phyloP scores from a whole-genome alignment of 2,329 filamentous ascomycete genomes.

The Mycosphaerella arachidis region DNA sequence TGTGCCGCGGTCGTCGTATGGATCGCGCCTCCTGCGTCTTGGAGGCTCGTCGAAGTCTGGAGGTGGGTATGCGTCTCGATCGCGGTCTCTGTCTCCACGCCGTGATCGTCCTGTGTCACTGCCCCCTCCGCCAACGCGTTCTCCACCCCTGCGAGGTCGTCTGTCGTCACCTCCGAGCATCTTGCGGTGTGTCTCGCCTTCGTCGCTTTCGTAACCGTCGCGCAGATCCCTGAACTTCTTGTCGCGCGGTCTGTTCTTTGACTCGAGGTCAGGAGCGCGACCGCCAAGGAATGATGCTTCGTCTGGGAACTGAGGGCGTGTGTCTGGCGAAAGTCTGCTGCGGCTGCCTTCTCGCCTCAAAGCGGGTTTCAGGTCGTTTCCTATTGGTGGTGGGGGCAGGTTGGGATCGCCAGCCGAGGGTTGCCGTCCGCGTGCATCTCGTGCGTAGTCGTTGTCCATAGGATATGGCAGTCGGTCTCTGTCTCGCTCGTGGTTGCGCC shows the following conservation, averaged over 20 bases:
- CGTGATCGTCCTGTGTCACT: conserved; percentile 6
- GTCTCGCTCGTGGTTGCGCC: conserved; percentile 1
- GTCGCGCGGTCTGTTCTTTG: conserved; percentile 29
- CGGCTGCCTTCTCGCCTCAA: conserved; percentile 32
- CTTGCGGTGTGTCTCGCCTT: conserved; percentile 31
- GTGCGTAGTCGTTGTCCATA: not conserved
- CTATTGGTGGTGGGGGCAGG: conserved; percentile 31
- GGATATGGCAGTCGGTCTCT: conserved; percentile 7
- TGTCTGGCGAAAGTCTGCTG: conserved; percentile 26
- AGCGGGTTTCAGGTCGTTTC: conserved; percentile 28
- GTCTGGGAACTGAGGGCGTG: conserved; percentile 32
- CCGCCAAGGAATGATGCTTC: conserved; percentile 31
- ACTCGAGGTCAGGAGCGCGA: conserved; percentile 32
- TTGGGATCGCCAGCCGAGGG: conserved; percentile 1
- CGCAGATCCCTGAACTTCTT: conserved; percentile 32
- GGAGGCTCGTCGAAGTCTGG: conserved; percentile 17
- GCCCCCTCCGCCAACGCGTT: conserved; percentile 11
- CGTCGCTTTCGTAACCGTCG: conserved; percentile 36
- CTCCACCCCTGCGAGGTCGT: conserved; percentile 5
- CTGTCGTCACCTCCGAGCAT: conserved; percentile 14
- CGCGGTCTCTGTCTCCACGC: conserved; percentile 5
- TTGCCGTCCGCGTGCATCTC: conserved; percentile 1
- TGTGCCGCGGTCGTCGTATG: conserved; percentile 16
- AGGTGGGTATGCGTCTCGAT: conserved; percentile 16
- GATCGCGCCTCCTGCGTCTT: conserved; percentile 15